Conservation (phyloP, 192 early-diverging fungal genomes). For the Backusella circina region DNA sequence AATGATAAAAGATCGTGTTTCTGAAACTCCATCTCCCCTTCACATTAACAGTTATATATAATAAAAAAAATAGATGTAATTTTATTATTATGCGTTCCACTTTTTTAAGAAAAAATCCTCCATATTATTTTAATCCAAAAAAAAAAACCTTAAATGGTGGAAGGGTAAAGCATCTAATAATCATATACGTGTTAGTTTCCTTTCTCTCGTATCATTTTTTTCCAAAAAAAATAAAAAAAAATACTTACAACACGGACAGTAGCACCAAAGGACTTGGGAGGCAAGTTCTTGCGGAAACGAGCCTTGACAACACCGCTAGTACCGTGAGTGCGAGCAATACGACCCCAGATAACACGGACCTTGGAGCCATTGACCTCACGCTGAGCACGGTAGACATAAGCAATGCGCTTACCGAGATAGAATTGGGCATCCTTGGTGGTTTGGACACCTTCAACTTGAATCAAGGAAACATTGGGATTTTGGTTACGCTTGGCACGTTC, state of each 20-base stretch:
- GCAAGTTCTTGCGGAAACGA: slow-evolving; percentile 89
- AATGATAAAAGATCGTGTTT: neutral
- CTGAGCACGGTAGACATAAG: slow-evolving; percentile 96
- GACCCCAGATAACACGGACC: slow-evolving; percentile 98
- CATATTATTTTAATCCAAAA: neutral
- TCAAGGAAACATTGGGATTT: slow-evolving; percentile 85
- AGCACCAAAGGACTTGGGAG: slow-evolving; percentile 91
- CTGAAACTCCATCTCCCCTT: neutral
- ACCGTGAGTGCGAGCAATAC: slow-evolving; percentile 92
- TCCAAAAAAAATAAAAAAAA: no score
- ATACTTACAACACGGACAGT: slow-evolving; percentile 83
- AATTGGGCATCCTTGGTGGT: slow-evolving; percentile 88
- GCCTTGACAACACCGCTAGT: slow-evolving; percentile 95
- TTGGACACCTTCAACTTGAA: slow-evolving; percentile 91
- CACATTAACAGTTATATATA: no score
- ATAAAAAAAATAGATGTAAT: neutral
- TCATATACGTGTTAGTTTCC: slow-evolving; percentile 10
- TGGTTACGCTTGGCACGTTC: slow-evolving; percentile 91
- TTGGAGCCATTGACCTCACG: slow-evolving; percentile 82
- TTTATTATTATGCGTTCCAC: neutral
- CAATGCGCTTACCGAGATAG: slow-evolving; percentile 98
- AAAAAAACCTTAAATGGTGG: slow-evolving; percentile 40
- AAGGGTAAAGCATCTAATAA: slow-evolving; percentile 94
- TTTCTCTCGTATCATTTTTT: neutral
- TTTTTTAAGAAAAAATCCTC: neutral